Base-by-base conservation (phyloP, 768 basidiomycete species). In the Tubosaeta brunneosetosa region DNA sequence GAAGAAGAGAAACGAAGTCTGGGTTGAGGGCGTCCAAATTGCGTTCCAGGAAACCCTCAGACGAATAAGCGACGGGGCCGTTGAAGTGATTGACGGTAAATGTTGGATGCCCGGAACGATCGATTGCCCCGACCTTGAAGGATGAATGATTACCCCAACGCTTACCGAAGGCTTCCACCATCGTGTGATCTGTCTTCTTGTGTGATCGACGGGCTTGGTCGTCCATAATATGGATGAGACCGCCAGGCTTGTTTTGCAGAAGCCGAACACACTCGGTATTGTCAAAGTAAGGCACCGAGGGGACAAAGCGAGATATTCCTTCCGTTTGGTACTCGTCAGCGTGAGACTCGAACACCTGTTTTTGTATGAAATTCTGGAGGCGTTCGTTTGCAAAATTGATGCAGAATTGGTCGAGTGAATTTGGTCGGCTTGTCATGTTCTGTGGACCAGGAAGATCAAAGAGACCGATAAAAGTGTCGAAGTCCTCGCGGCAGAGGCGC, bases 381-480 rank as follows among this genome's bases (percentile, higher is more conserved):
- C 91, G 84, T 66, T 99, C 97, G 61, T 94, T 94, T 53, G 94
- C 93, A 61, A 92, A 94, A 72, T 98, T 99, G 76, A 97, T 79
- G 69, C 89, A 91, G 68, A 98, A 93, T 57, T 97, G 93, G 66
- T 99, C 94, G 44, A 99, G 82, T 6, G 93, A 94, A 71, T 99
- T 97, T 51, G 88, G 76, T 2, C 91, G 81, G 52, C 85, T 86
- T 4, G 86, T 84, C 71, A 92, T 81, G 71, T 97, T 94, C 69
- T 97, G 93, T 5, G 88, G 81, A 6, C 95, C 94, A 2, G 95
- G 94, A 11, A 98, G 82, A 68, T 99, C 94, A 64, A 98, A 87
- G 33, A 98, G 78, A 9, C 93, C 91, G 58, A 98, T 86, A 73
- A 94, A 97, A 3, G 89, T 91, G 4, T 80, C 76, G 57, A 93